Evolutionary conservation across 2,329 filamentous ascomycete genomes (phyloP).

Genomic region (Penicillium sp.): DNA sequence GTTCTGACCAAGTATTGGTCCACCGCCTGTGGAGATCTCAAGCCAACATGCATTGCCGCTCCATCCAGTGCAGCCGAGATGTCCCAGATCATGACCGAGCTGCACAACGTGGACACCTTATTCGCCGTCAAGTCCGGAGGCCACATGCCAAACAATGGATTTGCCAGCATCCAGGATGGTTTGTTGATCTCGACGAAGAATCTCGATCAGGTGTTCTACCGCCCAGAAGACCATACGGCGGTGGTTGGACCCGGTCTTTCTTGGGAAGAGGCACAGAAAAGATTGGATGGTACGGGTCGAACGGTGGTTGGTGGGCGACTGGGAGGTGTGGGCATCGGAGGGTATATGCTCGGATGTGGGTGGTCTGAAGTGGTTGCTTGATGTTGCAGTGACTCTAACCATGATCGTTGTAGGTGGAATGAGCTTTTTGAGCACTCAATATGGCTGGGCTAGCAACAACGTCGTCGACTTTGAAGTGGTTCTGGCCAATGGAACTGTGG

Average conservation of each 20-base stretch:
- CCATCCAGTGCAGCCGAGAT: constrained; percentile 50
- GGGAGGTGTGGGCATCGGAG: constrained; percentile 46
- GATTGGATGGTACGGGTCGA: constrained; percentile 28
- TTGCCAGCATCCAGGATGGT: constrained; percentile 43
- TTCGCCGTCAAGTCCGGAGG: constrained; percentile 53
- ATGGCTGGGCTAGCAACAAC: constrained; percentile 47
- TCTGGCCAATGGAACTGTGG: constrained; percentile 44
- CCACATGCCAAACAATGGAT: constrained; percentile 45
- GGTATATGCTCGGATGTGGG: constrained; percentile 43
- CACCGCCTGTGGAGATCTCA: constrained; percentile 38
- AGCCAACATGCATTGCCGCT: constrained; percentile 45
- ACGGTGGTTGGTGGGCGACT: constrained; percentile 44
- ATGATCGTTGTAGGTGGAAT: constrained; percentile 23
- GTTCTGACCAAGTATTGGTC: constrained; percentile 47
- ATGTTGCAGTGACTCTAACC: not conserved
- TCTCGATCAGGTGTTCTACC: constrained; percentile 35
- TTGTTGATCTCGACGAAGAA: constrained; percentile 45
- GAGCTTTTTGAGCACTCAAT: constrained; percentile 49
- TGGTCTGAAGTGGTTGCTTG: constrained; percentile 2
- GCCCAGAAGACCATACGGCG: constrained; percentile 36
- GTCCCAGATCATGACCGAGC: constrained; percentile 47
- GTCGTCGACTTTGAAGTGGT: constrained; percentile 46
- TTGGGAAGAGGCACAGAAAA: constrained; percentile 33
- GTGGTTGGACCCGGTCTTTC: constrained; percentile 35
- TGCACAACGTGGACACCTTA: constrained; percentile 45